Base-by-base conservation (phyloP, 2,329 filamentous ascomycete species). In the Penicillium sp. region DNA sequence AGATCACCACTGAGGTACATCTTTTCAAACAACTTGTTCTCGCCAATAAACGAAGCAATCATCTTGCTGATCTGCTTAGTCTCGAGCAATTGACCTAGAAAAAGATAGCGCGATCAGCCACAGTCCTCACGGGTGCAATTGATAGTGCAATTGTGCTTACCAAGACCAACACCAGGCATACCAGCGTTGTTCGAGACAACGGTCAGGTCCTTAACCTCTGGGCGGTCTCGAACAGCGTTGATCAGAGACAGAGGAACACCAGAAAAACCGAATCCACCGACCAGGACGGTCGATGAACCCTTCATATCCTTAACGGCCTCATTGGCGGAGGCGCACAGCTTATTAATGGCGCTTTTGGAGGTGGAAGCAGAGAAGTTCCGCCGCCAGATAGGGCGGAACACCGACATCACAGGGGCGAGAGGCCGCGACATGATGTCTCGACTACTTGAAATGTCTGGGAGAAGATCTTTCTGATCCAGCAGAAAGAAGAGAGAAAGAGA, bases 1-100 rank as follows among this genome's bases (percentile, higher is more conserved):
- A 96, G 84, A 71, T 94, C 82, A 58, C 92, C 92, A 6, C 82
- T 88, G 50, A 96, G 81, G 73, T 96, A 96, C 86, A 92, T 92
- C 69, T 83, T 82, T 79, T 96, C 92, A 59, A 96, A 90, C 9
- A 88, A 88, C 79, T 94, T 92, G 75, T 93, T 93, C 66, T 87
- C 85, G 37, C 89, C 89, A 29, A 93, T 83, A 60, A 89, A 92
- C 15, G 87, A 90, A 26, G 90, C 80, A 59, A 92, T 86, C 75
- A 92, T 85, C 61, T 88, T 87, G 61, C 83, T 81, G 50, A 93
- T 82, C 68, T 91, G 89, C n/a, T 88, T 87, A 1, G 85, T 82
- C 57, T 85, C 82, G 0, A 89, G 83, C 47, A 92, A 80, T 40
- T 89, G 85, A 62, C 87, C 90, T 68, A 35, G 7, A 42, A 9